Evolutionary conservation across 495 filamentous ascomycete genomes (phyloP), one percentile per base, ranked within the genome.

Genomic region (Sordaria brevicollis): DNA sequence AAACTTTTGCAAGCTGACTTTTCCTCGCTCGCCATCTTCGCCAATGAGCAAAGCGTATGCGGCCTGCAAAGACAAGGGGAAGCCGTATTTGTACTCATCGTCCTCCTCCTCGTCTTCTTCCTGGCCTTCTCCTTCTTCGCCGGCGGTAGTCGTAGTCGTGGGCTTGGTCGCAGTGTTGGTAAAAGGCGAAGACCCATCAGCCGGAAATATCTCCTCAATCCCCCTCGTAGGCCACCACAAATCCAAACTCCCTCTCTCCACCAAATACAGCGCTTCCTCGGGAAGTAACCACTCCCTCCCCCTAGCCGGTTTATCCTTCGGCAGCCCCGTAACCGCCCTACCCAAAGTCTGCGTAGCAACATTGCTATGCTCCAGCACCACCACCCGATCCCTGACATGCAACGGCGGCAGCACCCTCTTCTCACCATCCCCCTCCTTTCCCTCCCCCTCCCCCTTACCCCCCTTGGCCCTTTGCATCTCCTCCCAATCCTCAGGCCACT

Each of bases 21-120:
- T 87, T 11, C 85, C 87, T n/a, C 83, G 78, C 39, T 87, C 82
- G 5, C 81, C 90, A 68, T 87, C 88, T 19, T 81, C 79, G 15
- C 90, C 92, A 72, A 92, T 85, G 71, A 92, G 88, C 43, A 90
- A 86, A 35, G 95, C 86, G 82, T 97, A 99, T 1, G 91, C 93
- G 5, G 91, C 93, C 78, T 98, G 92, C 35, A 97, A 78, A 74
- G 92, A 95, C 85, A 98, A 90, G 0, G 94, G 93, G 25, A 94
- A 80, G 0, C 89, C 91, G 8, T 83, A 75, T n/a, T 90, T 85
- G 71, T 83, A 82, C 68, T 85, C 83, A 34, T 84, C 77, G 4
- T 54, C 67, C 35, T 69, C 67, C 15, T 49, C 68, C 6, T 49
- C 69, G n/a, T 62, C 54, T 4, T 43, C 69, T 0, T 72, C 77